Base-by-base conservation (phyloP, 768 basidiomycete species). In the Gelatoporia subvermispora region DNA sequence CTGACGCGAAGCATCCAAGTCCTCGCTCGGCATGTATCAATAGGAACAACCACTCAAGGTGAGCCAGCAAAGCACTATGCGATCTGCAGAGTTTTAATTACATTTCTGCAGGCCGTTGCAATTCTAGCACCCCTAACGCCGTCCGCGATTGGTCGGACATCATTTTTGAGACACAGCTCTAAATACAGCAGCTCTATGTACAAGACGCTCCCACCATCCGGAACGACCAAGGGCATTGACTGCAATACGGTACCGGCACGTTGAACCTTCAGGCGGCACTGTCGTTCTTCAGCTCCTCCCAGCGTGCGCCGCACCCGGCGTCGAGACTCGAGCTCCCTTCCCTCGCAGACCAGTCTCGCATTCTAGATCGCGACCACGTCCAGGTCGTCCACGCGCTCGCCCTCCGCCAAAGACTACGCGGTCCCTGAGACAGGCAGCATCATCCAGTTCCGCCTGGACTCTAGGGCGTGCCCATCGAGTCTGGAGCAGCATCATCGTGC, bases 21-120 rank as follows among this genome's bases (percentile, higher is more conserved):
- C 93, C 58, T 81, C 93, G 25, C 73, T 97, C 49, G 89, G 85
- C 68, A 98, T 96, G 69, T 94, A 97, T 64, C 93, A 97, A 61
- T 94, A 98, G 57, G 95, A 98, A 0, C 95, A 97, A 59, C 70
- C 97, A 43, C 85, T 99, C 39, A 95, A 98, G 77, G 89, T 87
- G 50, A 60, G 73, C 40, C n/a, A n/a, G n/a, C n/a, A n/a, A n/a
- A n/a, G n/a, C n/a, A n/a, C n/a, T n/a, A n/a, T n/a, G 93, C 39
- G 97, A 94, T 90, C 91, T 91, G 0, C 81, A 81, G 25, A 90
- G 84, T 66, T 72, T n/a, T n/a, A n/a, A n/a, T n/a, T n/a, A n/a
- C n/a, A n/a, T n/a, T n/a, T n/a, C n/a, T n/a, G n/a, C n/a, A n/a
- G n/a, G n/a, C n/a, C n/a, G n/a, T n/a, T n/a, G n/a, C n/a, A n/a